Percentiles rank a stretch among this genome's conserved stretches.
Evolutionary conservation across 179 eudicot genomes (phyloP).

Genomic region (Vitellaria paradoxa): DNA sequence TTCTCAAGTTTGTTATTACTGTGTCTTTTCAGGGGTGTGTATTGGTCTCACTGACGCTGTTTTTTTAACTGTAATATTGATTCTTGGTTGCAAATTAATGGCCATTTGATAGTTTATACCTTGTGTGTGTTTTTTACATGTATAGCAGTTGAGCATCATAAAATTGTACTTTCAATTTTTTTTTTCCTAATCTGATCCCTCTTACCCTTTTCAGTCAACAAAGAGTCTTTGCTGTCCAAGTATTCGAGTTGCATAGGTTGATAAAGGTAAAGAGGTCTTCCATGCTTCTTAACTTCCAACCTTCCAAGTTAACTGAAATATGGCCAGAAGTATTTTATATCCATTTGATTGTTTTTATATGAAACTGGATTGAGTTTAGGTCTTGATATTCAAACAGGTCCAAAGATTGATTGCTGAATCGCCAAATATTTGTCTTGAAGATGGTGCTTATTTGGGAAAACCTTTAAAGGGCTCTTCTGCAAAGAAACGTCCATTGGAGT

Average conservation of each 20-base stretch:
- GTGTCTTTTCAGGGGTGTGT: too few species aligned
- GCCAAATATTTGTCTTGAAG: conserved; percentile 67
- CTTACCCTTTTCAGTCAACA: conserved; percentile 76
- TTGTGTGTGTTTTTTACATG: conserved; percentile 9
- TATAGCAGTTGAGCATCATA: conserved; percentile 1
- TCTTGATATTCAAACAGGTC: conserved; percentile 54
- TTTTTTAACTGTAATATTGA: background rate
- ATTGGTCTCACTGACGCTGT: background rate
- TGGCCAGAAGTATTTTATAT: background rate
- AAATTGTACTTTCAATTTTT: conserved; percentile 9
- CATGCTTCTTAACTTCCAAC: background rate
- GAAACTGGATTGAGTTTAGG: background rate
- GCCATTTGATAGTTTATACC: conserved; percentile 8
- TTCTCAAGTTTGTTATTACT: background rate
- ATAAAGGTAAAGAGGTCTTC: conserved; percentile 57
- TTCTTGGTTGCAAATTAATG: conserved; percentile 11
- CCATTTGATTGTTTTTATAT: background rate
- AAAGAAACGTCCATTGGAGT: conserved; percentile 49
- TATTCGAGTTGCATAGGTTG: conserved; percentile 93
- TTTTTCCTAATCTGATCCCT: conserved; percentile 24
- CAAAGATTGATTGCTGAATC: conserved; percentile 83
- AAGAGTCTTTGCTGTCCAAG: conserved; percentile 92
- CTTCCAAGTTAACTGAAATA: background rate
- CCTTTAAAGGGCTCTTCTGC: conserved; percentile 35
- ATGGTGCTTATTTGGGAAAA: conserved; percentile 38